Conservation (phyloP, 768 basidiomycete species). For the Tricholoma bakamatsutake region DNA sequence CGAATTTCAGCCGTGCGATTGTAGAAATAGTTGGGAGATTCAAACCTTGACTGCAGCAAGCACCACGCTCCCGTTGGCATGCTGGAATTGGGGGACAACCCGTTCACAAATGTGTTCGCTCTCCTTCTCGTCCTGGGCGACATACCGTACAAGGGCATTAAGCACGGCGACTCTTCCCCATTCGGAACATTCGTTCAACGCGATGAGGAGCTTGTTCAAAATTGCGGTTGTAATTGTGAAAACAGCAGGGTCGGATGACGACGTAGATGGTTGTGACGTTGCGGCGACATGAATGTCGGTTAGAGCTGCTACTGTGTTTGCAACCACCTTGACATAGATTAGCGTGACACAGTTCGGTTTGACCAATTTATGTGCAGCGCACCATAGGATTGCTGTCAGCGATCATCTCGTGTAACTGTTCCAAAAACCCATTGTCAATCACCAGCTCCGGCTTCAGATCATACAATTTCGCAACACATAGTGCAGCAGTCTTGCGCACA, state of each 20-base stretch:
- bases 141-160: slow-evolving; percentile 80
- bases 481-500: slow-evolving; percentile 94
- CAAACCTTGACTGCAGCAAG: slow-evolving; percentile 91
- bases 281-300: slow-evolving; percentile 85
- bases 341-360: not conserved
- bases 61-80: slow-evolving; percentile 93
- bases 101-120: slow-evolving; percentile 98
- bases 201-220: slow-evolving; percentile 87
- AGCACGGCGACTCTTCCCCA: slow-evolving; percentile 97
- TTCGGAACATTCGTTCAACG: slow-evolving; percentile 96
- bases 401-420: slow-evolving; percentile 87
- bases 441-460: slow-evolving; percentile 95
- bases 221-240: slow-evolving; percentile 82
- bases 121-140: slow-evolving; percentile 84
- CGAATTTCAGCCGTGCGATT: not conserved
- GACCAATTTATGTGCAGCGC: slow-evolving; percentile 9
- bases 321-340: slow-evolving; percentile 70
- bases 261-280: slow-evolving; percentile 47
- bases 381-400: slow-evolving; percentile 97
- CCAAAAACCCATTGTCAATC: slow-evolving; percentile 90
- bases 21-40: slow-evolving; percentile 1
- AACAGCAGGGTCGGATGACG: slow-evolving; percentile 54
- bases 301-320: slow-evolving; percentile 91
- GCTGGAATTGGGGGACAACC: slow-evolving; percentile 97
- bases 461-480: slow-evolving; percentile 96